A percentile compares a stretch with the other conserved stretches of the same genome.
Conservation (phyloP, 2,329 filamentous ascomycete genomes). For the Xylaria sp. region DNA sequence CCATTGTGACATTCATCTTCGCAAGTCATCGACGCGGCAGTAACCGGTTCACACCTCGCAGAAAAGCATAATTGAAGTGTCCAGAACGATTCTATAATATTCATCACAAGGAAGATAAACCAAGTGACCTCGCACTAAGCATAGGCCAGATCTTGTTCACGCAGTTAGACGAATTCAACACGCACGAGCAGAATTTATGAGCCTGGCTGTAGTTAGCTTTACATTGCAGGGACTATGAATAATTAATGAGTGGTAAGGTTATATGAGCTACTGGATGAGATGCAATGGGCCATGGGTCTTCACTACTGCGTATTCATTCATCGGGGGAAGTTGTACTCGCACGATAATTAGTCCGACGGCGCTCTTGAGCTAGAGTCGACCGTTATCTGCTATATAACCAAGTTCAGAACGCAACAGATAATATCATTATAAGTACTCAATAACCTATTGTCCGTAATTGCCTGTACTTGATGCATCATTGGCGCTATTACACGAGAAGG, state of each 20-base stretch:
- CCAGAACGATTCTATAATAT: not conserved
- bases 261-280: too few relatives aligned
- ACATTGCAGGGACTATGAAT: not conserved
- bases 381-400: not conserved
- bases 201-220: not conserved
- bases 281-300: too few relatives aligned
- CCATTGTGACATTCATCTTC: not conserved
- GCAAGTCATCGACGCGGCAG: not conserved
- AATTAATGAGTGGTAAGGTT: too few relatives aligned
- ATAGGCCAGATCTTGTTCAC: constrained; percentile 1
- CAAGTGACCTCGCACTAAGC: too few relatives aligned
- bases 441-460: not conserved
- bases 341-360: too few relatives aligned
- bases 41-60: not conserved
- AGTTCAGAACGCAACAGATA: not conserved
- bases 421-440: not conserved
- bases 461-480: not conserved
- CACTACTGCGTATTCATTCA: too few relatives aligned
- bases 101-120: not conserved
- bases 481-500: not conserved
- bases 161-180: not conserved
- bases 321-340: too few relatives aligned
- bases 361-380: not conserved
- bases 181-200: not conserved
- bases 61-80: not conserved